phyloP scores from a whole-genome alignment of 495 filamentous ascomycete species.

The Trypethelium eluteriae region DNA sequence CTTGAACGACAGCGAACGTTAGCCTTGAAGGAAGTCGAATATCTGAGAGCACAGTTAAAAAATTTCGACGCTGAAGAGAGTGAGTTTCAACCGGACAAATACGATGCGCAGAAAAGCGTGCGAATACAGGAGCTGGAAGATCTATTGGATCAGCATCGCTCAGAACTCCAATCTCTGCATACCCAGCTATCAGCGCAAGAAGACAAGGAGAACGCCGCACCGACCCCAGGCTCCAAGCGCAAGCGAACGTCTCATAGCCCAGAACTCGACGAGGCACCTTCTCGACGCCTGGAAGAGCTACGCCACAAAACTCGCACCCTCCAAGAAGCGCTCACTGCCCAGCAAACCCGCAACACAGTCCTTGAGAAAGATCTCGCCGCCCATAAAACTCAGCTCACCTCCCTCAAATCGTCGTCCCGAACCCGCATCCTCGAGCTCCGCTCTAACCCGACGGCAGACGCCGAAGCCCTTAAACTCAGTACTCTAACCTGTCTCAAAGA shows the following conservation, averaged over 20 bases:
- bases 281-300: constrained; percentile 62
- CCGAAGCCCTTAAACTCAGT: constrained; percentile 69
- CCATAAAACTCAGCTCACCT: constrained; percentile 57
- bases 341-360: constrained; percentile 57
- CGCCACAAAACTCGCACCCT: constrained; percentile 76
- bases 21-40: constrained; percentile 85
- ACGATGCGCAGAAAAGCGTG: constrained; percentile 65
- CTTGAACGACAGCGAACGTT: constrained; percentile 79
- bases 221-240: constrained; percentile 39
- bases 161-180: constrained; percentile 68
- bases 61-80: constrained; percentile 83
- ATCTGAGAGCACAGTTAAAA: constrained; percentile 85
- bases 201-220: constrained; percentile 32
- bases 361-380: constrained; percentile 70
- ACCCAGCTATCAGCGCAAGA: constrained; percentile 57
- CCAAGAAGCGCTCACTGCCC: constrained; percentile 64
- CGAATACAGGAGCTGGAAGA: constrained; percentile 77
- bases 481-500: constrained; percentile 68
- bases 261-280: constrained; percentile 50
- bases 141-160: constrained; percentile 78
- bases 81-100: constrained; percentile 69
- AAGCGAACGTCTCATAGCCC: constrained; percentile 58
- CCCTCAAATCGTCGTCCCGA: constrained; percentile 63
- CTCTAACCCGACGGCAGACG: constrained; percentile 79
- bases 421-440: constrained; percentile 82